A percentile compares a stretch with the other conserved stretches of the same genome.
phyloP scores from a whole-genome alignment of 768 basidiomycete species.

The Mycena vitilis region DNA sequence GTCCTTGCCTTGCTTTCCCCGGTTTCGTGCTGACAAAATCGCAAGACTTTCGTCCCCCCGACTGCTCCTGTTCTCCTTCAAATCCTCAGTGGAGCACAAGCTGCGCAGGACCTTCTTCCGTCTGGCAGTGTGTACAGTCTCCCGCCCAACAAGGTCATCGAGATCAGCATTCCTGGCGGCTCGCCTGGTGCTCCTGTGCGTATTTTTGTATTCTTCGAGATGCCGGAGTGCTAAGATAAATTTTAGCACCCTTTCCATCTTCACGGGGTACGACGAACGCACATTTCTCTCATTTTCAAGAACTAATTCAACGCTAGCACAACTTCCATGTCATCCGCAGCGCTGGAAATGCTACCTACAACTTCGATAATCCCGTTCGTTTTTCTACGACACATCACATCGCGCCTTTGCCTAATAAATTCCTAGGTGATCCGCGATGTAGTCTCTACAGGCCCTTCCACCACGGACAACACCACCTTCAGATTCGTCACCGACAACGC shows the following conservation, averaged over 20 bases:
- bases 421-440: slow-evolving; percentile 57
- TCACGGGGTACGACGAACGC: slow-evolving; percentile 40
- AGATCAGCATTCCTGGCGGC: slow-evolving; percentile 57
- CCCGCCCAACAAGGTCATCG: slow-evolving; percentile 59
- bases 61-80: slow-evolving; percentile 61
- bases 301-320: slow-evolving; percentile 39
- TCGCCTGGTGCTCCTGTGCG: slow-evolving; percentile 46
- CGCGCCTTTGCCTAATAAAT: neutral
- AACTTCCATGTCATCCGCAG: slow-evolving; percentile 53
- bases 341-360: slow-evolving; percentile 46
- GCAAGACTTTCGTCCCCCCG: slow-evolving; percentile 48
- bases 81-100: slow-evolving; percentile 58
- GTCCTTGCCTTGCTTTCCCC: slow-evolving; percentile 58
- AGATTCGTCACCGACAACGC: slow-evolving; percentile 54
- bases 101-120: slow-evolving; percentile 53
- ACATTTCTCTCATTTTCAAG: neutral
- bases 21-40: neutral
- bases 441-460: slow-evolving; percentile 42
- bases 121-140: slow-evolving; percentile 56
- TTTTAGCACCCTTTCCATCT: slow-evolving; percentile 46
- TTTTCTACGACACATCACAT: neutral
- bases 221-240: neutral
- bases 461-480: slow-evolving; percentile 11
- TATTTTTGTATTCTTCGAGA: slow-evolving; percentile 3
- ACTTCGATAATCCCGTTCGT: slow-evolving; percentile 56